These are phyloP conservation scores for Suillus weaverae DNA, from an alignment of 768 basidiomycete genomes.

Conservation along the genomic window DNA sequence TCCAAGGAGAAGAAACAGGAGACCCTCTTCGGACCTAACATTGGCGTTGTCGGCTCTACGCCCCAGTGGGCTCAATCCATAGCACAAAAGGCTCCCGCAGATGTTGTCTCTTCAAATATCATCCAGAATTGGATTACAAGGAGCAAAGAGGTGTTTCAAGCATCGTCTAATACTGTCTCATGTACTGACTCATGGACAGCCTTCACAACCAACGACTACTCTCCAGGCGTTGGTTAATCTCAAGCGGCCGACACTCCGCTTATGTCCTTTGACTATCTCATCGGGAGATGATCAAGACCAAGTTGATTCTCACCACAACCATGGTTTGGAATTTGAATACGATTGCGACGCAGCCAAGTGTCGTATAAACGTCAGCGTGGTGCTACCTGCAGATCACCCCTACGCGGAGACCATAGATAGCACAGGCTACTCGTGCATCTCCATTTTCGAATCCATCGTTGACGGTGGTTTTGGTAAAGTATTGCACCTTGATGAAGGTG, in stretches of 20 bases:
- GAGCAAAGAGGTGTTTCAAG: constrained; percentile 68
- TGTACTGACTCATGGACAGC: constrained; percentile 36
- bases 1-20: constrained; percentile 64
- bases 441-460: constrained; percentile 50
- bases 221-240: constrained; percentile 93
- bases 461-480: constrained; percentile 82
- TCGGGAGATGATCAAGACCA: constrained; percentile 47
- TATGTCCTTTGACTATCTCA: constrained; percentile 59
- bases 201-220: constrained; percentile 85
- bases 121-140: constrained; percentile 84
- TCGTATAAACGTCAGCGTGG: constrained; percentile 73
- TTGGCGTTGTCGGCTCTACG: constrained; percentile 69
- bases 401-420: constrained; percentile 43
- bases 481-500: constrained; percentile 75
- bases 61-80: constrained; percentile 68
- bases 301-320: constrained; percentile 56
- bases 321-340: constrained; percentile 88
- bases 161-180: constrained; percentile 9
- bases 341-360: constrained; percentile 90
- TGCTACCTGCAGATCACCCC: constrained; percentile 65
- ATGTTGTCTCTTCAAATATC: constrained; percentile 78
- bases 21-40: constrained; percentile 88
- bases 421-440: constrained; percentile 29
- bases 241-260: constrained; percentile 82
- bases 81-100: constrained; percentile 63